phyloP scores from a whole-genome alignment of 805 yeast genomes.

The Candida mattraensis region DNA sequence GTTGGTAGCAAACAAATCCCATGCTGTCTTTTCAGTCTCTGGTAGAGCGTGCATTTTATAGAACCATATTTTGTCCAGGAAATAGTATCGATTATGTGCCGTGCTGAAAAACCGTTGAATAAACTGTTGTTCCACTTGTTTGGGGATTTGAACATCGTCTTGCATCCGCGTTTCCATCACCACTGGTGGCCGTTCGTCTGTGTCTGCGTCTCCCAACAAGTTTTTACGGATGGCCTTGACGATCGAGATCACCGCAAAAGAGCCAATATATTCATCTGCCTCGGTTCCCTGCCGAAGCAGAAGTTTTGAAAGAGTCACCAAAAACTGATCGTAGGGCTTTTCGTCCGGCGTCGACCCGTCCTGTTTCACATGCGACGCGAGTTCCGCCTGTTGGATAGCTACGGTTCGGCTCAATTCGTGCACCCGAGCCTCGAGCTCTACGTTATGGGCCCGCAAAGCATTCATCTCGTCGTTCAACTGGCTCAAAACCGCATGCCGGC shows the following conservation, averaged over 20 bases:
- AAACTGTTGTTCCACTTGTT: constrained; percentile 16
- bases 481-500: constrained; percentile 1
- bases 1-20: constrained; percentile 20
- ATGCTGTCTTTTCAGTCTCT: constrained; percentile 12
- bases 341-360: background rate
- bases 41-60: constrained; percentile 4
- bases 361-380: no score
- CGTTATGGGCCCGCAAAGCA: constrained; percentile 3
- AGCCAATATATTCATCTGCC: constrained; percentile 24
- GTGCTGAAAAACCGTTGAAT: constrained; percentile 18
- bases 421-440: constrained; percentile 7
- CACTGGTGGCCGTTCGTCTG: constrained; percentile 11
- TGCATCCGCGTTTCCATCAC: constrained; percentile 12
- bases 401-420: no score
- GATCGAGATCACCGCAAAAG: constrained; percentile 25
- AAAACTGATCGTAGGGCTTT: background rate
- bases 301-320: constrained; percentile 15
- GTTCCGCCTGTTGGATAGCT: no score
- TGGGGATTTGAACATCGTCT: constrained; percentile 14
- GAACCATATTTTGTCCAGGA: constrained; percentile 16
- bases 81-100: constrained; percentile 21
- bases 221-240: constrained; percentile 22
- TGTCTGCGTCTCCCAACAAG: constrained; percentile 14
- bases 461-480: background rate
- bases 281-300: constrained; percentile 14